A percentile compares a stretch with the other conserved stretches of the same genome.
Evolutionary conservation across 2,329 filamentous ascomycete species (phyloP).

Genomic region (Metarhizium robertsii): DNA sequence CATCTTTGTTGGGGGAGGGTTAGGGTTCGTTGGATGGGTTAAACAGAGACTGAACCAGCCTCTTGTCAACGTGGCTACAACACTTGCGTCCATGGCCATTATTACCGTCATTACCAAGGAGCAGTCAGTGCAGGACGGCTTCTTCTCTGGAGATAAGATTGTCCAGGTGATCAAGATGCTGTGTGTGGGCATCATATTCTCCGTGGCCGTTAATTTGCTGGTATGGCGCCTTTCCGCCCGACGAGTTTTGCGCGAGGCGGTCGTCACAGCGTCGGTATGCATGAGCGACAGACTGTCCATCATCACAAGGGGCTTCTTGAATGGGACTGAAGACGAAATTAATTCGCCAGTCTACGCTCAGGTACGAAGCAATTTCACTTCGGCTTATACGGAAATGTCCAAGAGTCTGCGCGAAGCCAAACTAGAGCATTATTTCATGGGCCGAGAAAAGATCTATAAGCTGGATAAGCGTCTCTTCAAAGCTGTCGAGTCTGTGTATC

Average conservation of each 20-base stretch:
- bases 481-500: conserved; percentile 74
- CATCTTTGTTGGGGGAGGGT: conserved; percentile 74
- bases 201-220: conserved; percentile 65
- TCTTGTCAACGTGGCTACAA: conserved; percentile 76
- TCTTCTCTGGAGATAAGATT: conserved; percentile 75
- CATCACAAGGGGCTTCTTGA: conserved; percentile 76
- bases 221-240: conserved; percentile 74
- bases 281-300: conserved; percentile 73
- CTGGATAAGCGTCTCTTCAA: conserved; percentile 73
- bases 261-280: conserved; percentile 62
- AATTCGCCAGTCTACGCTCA: conserved; percentile 54
- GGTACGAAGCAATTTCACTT: conserved; percentile 54
- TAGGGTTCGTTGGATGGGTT: conserved; percentile 82
- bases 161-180: conserved; percentile 77
- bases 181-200: conserved; percentile 63
- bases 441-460: conserved; percentile 68
- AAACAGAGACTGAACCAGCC: conserved; percentile 73
- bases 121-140: conserved; percentile 72
- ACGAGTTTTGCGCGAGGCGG: conserved; percentile 60
- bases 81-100: conserved; percentile 76
- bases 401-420: conserved; percentile 78
- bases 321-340: conserved; percentile 71
- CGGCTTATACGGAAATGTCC: conserved; percentile 59
- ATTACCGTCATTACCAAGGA: conserved; percentile 90
- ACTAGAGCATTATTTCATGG: conserved; percentile 76